Percentiles rank a stretch among this genome's conserved stretches.
These are phyloP conservation scores for Diplodia seriata DNA, from an alignment of 2,329 filamentous ascomycete genomes.

Conservation along the genomic window DNA sequence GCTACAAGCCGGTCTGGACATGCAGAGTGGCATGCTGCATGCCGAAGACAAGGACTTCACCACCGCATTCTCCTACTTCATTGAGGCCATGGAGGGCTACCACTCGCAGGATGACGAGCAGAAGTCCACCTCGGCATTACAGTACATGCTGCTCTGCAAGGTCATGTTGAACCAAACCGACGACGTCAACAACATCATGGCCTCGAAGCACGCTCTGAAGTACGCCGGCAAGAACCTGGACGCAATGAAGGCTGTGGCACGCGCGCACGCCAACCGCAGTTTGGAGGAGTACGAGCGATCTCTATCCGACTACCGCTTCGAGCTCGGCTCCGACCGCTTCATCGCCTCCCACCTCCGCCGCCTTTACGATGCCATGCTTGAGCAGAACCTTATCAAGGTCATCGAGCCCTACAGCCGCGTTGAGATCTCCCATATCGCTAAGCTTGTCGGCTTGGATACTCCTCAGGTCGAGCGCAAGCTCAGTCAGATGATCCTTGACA, in stretches of 20 bases:
- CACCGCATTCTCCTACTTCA: conserved; percentile 98
- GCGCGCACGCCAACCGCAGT: conserved; percentile 92
- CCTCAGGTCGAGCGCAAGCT: conserved; percentile 98
- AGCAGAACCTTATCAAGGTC: conserved; percentile 99
- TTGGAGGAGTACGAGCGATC: conserved; percentile 97
- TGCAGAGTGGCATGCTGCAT: conserved; percentile 99
- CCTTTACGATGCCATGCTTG: conserved; percentile 97
- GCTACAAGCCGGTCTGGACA: conserved; percentile 94
- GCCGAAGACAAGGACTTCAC: conserved; percentile 99
- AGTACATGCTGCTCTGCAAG: conserved; percentile 99
- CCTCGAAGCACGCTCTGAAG: conserved; percentile 94
- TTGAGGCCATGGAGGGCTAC: conserved; percentile 97
- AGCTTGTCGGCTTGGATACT: conserved; percentile 96
- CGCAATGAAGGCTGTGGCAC: conserved; percentile 98
- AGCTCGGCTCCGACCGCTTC: conserved; percentile 93
- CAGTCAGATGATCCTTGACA: conserved; percentile 99
- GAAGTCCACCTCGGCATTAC: conserved; percentile 94
- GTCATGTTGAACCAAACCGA: conserved; percentile 98
- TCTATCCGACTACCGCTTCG: conserved; percentile 86
- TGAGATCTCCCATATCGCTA: conserved; percentile 94
- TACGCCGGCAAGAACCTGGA: conserved; percentile 96
- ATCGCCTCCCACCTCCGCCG: conserved; percentile 95
- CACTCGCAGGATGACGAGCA: conserved; percentile 86
- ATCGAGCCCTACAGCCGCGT: conserved; percentile 98
- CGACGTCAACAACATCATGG: conserved; percentile 94